A percentile compares a stretch with the other conserved stretches of the same genome.
Evolutionary conservation across 1,284 basidiomycete genomes (phyloP).

Genomic region (Ceratobasidium sp.): DNA sequence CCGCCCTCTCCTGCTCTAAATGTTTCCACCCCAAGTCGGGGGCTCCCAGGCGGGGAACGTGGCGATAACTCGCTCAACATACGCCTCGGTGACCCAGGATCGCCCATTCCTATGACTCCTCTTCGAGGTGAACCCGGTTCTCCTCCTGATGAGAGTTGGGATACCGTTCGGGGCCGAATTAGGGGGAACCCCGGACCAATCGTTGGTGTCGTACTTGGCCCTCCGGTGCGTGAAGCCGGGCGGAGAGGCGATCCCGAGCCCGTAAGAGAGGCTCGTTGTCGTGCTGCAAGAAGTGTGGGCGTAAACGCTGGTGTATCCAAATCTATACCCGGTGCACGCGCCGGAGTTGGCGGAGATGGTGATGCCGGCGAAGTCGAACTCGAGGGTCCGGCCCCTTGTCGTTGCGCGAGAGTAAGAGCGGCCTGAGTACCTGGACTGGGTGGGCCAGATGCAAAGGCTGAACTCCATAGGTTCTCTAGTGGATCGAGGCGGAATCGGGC

Average conservation of each 20-base stretch:
- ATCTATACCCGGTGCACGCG: not conserved
- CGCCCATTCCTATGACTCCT: not conserved
- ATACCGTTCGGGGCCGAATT: slow-evolving; percentile 18
- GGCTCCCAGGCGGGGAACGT: not conserved
- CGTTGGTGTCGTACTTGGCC: not conserved
- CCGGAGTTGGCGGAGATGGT: slow-evolving; percentile 46
- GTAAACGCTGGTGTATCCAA: slow-evolving; percentile 63
- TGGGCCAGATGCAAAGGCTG: slow-evolving; percentile 59
- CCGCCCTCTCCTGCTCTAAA: not conserved
- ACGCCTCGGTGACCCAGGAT: not conserved
- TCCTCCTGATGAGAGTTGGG: not conserved
- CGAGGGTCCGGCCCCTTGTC: not conserved
- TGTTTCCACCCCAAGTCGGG: not conserved
- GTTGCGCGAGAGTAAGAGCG: not conserved
- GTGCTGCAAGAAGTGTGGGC: slow-evolving; percentile 62
- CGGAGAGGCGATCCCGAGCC: slow-evolving; percentile 30
- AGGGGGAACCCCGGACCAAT: not conserved
- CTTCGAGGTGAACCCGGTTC: not conserved
- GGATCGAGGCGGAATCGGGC: slow-evolving; percentile 78
- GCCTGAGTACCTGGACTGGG: slow-evolving; percentile 8
- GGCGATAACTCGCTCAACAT: not conserved
- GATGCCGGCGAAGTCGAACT: slow-evolving; percentile 56
- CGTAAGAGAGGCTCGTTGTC: slow-evolving; percentile 56
- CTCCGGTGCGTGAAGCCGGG: slow-evolving; percentile 1
- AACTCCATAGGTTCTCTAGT: slow-evolving; percentile 75